Percentiles rank a stretch among this genome's conserved stretches.
phyloP scores from a whole-genome alignment of 2,329 filamentous ascomycete genomes.

The Cercospora beticola region DNA sequence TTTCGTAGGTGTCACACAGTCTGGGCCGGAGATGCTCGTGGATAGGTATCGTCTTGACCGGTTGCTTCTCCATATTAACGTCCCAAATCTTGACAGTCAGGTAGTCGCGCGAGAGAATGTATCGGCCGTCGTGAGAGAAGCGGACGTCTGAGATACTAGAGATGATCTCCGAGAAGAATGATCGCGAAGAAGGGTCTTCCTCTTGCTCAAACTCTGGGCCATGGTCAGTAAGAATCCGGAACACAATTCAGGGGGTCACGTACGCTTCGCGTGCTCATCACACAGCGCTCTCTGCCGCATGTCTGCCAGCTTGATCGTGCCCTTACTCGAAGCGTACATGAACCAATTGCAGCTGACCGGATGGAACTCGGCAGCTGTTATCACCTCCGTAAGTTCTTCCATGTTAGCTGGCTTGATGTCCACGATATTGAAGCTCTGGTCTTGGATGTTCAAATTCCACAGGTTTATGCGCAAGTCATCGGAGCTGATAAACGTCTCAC shows the following conservation, averaged over 20 bases:
- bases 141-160: constrained; percentile 98
- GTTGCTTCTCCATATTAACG: constrained; percentile 97
- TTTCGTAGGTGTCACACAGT: constrained; percentile 97
- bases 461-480: constrained; percentile 97
- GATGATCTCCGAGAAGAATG: constrained; percentile 99
- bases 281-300: constrained; percentile 97
- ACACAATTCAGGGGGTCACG: neutral
- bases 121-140: constrained; percentile 93
- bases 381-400: constrained; percentile 98
- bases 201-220: constrained; percentile 92
- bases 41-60: constrained; percentile 97
- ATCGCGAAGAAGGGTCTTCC: constrained; percentile 92
- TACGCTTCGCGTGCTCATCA: constrained; percentile 93
- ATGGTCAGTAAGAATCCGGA: constrained; percentile 21
- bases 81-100: constrained; percentile 99
- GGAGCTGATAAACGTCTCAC: constrained; percentile 98
- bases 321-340: constrained; percentile 99
- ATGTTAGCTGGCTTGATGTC: constrained; percentile 99
- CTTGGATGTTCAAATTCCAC: constrained; percentile 99
- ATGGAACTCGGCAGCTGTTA: constrained; percentile 97
- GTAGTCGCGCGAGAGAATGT: constrained; percentile 97
- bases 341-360: constrained; percentile 98
- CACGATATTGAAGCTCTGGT: constrained; percentile 99
- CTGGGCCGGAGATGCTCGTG: constrained; percentile 94
- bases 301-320: constrained; percentile 96